Base-by-base conservation (phyloP, 2,329 filamentous ascomycete species). In the Colletotrichum sp. region DNA sequence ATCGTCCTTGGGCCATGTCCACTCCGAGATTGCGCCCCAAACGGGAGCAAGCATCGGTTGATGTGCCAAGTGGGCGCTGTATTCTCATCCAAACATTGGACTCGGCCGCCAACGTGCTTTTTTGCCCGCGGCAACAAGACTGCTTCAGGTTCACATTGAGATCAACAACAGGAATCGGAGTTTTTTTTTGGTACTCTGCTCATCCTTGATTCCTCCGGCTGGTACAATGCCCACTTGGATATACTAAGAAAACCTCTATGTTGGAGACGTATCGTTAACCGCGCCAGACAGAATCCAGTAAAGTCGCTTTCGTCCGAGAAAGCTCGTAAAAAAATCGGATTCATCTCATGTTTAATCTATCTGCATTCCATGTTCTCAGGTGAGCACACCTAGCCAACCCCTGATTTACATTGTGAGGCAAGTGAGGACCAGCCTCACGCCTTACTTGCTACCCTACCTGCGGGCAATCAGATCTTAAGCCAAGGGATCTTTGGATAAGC, bases 321-420 rank as follows among this genome's bases (percentile, higher is more conserved):
- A 32, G 62, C 18, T 65, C 70, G 57, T 60, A 28, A 28, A 69
- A 52, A 52, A 28, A 36, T 30, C 18, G 18, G 8, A 32, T 21
- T 30, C 59, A 57, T 73, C 64, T 64, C 21, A 36, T 24, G 30
- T 36, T 64, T 55, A 76, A 72, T 65, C 57, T 73, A 72, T 67
- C 57, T 69, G 63, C 10, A 34, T 57, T 72, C 32, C 55, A 34
- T 18, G 8, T 59, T 30, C 39, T 73, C 44, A 59, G 69, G 57
- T 59, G 71, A 67, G 62, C n/a, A 18, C 34, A 24, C 62, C 55
- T 62, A 32, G 39, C 21, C 26, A 18, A 9, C 69, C 69, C 73
- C 73, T 76, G 64, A 76, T 76, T 55, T 72, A 34, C 69, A 72
- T 72, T 64, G 64, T 63, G 69, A 68, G 28, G 39, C 69, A 64